Evolutionary conservation across 257 asterid species (phyloP).

Genomic region (Solanum appendiculatum): DNA sequence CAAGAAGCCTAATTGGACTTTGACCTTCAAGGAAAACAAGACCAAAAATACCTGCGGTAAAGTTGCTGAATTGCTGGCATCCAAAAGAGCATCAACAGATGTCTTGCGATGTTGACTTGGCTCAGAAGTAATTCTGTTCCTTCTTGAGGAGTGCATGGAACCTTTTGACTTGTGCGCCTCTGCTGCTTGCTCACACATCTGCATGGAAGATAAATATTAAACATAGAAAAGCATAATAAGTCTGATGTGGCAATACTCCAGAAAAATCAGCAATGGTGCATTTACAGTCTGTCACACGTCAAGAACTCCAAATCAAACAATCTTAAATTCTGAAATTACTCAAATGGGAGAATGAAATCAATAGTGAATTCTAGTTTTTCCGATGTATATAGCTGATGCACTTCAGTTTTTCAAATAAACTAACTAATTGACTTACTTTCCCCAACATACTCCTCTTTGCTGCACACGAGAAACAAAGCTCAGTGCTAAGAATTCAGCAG

Average conservation of each 20-base stretch:
- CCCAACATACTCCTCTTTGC: not conserved
- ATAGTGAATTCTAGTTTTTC: not conserved
- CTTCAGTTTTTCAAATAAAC: not conserved
- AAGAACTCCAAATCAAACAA: not conserved
- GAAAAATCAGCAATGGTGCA: not conserved
- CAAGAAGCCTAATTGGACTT: not conserved
- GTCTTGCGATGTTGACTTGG: slow-evolving; percentile 65
- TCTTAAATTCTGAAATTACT: not conserved
- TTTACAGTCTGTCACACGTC: not conserved
- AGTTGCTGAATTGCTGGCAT: slow-evolving; percentile 34
- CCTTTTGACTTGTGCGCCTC: slow-evolving; percentile 99
- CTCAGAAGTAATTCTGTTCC: slow-evolving; percentile 56
- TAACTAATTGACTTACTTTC: not conserved
- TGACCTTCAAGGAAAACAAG: not conserved
- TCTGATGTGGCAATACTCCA: not conserved
- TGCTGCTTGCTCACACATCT: slow-evolving; percentile 99
- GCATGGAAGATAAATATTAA: slow-evolving; percentile 11
- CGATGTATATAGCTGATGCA: not conserved
- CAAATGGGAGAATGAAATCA: not conserved
- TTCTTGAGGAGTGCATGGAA: slow-evolving; percentile 61
- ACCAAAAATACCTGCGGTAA: slow-evolving; percentile 46
- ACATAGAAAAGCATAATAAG: not conserved
- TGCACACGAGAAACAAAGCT: not conserved
- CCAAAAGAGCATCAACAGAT: slow-evolving; percentile 86
- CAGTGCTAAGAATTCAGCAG: not conserved